Percentiles rank a stretch among this genome's conserved stretches.
Conservation (phyloP, 2,329 filamentous ascomycete genomes). For the Aspergillus sp. region DNA sequence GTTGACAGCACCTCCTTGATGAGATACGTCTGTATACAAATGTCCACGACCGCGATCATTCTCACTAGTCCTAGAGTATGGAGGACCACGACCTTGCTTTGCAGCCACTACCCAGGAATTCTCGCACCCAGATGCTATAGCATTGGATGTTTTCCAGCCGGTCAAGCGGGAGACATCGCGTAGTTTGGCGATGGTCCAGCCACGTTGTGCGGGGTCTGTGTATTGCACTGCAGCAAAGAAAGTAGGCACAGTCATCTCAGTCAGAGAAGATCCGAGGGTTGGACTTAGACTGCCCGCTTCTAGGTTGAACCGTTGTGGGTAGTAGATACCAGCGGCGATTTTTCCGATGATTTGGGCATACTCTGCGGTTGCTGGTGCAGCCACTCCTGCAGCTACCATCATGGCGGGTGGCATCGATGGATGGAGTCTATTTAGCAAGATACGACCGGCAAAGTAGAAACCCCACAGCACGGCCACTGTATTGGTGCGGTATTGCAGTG, state of each 20-base stretch:
- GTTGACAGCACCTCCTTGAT: constrained; percentile 21
- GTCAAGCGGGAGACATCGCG: constrained; percentile 73
- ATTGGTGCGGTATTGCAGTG: constrained; percentile 77
- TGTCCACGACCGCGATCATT: constrained; percentile 11
- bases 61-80: constrained; percentile 50
- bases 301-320: constrained; percentile 33
- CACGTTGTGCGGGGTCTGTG: constrained; percentile 64
- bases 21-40: constrained; percentile 14
- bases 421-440: constrained; percentile 76
- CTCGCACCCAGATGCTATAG: constrained; percentile 81
- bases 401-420: constrained; percentile 88
- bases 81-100: constrained; percentile 68
- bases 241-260: constrained; percentile 74
- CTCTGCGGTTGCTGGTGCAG: constrained; percentile 64
- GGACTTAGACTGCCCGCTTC: constrained; percentile 61
- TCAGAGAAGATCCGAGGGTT: constrained; percentile 71
- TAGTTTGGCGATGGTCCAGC: constrained; percentile 71
- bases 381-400: constrained; percentile 78
- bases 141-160: constrained; percentile 78
- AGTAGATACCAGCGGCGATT: constrained; percentile 67
- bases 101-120: constrained; percentile 74
- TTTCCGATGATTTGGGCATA: constrained; percentile 73
- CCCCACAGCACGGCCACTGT: constrained; percentile 85
- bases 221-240: constrained; percentile 87
- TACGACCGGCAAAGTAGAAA: constrained; percentile 78